Base-by-base conservation (phyloP, 2,329 filamentous ascomycete genomes). In the Diaporthe aspalathi region DNA sequence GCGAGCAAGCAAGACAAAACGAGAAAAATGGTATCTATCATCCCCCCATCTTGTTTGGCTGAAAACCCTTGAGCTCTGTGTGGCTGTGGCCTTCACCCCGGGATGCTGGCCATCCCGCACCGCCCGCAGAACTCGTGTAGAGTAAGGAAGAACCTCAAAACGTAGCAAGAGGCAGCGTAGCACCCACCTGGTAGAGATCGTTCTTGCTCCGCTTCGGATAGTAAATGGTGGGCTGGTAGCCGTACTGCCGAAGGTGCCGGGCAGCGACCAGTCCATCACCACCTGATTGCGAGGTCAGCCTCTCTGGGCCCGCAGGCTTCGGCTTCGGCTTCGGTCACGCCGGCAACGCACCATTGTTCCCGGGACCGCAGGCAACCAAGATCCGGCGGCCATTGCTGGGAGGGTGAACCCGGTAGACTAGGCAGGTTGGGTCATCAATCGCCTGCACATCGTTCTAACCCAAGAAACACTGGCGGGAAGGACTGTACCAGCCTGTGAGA, bases 231-330 rank as follows among this genome's bases (percentile, higher is more conserved):
- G 95, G 95, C 29, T 89, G 88, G 82, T 98, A 99, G 73, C 96
- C 95, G 80, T 97, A 98, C 79, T 97, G 93, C 79, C 90, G 90
- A 6, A 99, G 88, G 81, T 99, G 96, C 32, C 96, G 91, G 67
- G 96, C 96, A 60, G 95, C 95, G 35, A 99, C 96, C 3, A 99
- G 89, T 2, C 96, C 96, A 81, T 99, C 96, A 47, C 96, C 96
- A 73, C 96, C 94, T 95, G 67, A 40, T 53, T 87, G 88, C 67
- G 32, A 20, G 49, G 32, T 69, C 45, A 56, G 27, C 68, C 38
- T 53, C 32, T 53, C 32, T 68, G 54, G 68, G 65, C 73, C 20
- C 57, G 49, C 38, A 68, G 11, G 35, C 29, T 62, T 67, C n/a
- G n/a, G n/a, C n/a, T n/a, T 29, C 38, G 62, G 69, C 68, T n/a